These are phyloP conservation scores for Arctium minus DNA, from an alignment of 129 eudicot species.

Conservation along the genomic window DNA sequence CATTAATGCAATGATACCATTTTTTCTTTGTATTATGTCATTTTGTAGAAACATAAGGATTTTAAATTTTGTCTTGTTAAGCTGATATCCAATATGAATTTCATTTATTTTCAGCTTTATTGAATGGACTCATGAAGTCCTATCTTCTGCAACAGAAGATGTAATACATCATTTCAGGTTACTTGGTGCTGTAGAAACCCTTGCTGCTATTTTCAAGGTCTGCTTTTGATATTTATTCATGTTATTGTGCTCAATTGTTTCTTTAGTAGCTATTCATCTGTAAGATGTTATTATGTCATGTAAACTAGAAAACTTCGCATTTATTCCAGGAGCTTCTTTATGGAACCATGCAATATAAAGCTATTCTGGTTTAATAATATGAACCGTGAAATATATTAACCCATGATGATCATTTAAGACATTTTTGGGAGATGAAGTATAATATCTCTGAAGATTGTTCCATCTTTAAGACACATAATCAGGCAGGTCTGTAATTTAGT, in stretches of 20 bases:
- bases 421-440: background rate
- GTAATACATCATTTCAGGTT: conserved; percentile 63
- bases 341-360: background rate
- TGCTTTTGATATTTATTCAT: conserved; percentile 12
- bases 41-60: background rate
- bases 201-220: conserved; percentile 95
- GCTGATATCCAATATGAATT: background rate
- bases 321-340: background rate
- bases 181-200: conserved; percentile 76
- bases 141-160: conserved; percentile 57
- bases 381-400: background rate
- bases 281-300: background rate
- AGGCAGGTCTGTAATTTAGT: background rate
- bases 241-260: background rate
- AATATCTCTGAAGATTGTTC: background rate
- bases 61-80: background rate
- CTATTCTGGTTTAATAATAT: background rate
- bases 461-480: background rate
- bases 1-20: background rate
- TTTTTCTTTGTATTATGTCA: background rate
- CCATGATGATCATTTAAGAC: background rate
- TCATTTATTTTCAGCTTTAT: conserved; percentile 58
- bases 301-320: background rate
- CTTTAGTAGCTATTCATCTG: background rate
- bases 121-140: conserved; percentile 83